Conservation (phyloP, 2,329 filamentous ascomycete genomes). For the Blastomyces parvus region DNA sequence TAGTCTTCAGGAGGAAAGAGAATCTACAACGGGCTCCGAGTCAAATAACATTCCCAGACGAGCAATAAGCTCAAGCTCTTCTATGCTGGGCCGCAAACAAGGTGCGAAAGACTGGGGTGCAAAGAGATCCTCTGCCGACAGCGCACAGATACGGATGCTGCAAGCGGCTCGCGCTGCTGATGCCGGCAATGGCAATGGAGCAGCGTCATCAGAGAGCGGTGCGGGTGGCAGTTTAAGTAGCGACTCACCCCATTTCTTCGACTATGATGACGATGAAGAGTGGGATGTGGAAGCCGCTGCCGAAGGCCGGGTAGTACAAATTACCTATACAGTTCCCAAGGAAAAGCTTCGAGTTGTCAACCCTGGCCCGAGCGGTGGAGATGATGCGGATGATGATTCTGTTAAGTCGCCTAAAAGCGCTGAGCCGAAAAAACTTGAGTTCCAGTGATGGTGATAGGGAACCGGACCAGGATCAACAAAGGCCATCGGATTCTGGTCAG, state of each 20-base stretch:
- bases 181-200: slow-evolving; percentile 5
- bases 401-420: slow-evolving; percentile 6
- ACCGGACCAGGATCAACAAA: neutral
- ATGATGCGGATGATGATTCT: slow-evolving; percentile 21
- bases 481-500: neutral
- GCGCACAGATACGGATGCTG: slow-evolving; percentile 8
- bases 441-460: neutral
- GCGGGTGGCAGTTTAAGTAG: slow-evolving; percentile 10
- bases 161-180: slow-evolving; percentile 5
- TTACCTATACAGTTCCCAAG: slow-evolving; percentile 90
- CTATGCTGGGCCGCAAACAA: slow-evolving; percentile 42
- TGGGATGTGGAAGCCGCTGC: slow-evolving; percentile 70
- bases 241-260: slow-evolving; percentile 9
- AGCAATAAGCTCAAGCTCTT: slow-evolving; percentile 41
- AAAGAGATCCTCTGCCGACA: slow-evolving; percentile 19
- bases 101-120: slow-evolving; percentile 45
- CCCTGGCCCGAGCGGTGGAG: slow-evolving; percentile 48
- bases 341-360: slow-evolving; percentile 86
- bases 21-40: neutral
- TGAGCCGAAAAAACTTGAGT: neutral
- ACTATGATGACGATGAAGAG: slow-evolving; percentile 39
- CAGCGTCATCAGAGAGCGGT: slow-evolving; percentile 7
- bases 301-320: slow-evolving; percentile 62
- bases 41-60: slow-evolving; percentile 30
- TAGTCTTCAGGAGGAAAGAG: slow-evolving; percentile 10